Evolutionary conservation across 805 yeast genomes (phyloP), one percentile per base, ranked within the genome.

Genomic region (Yueomyces sinensis): DNA sequence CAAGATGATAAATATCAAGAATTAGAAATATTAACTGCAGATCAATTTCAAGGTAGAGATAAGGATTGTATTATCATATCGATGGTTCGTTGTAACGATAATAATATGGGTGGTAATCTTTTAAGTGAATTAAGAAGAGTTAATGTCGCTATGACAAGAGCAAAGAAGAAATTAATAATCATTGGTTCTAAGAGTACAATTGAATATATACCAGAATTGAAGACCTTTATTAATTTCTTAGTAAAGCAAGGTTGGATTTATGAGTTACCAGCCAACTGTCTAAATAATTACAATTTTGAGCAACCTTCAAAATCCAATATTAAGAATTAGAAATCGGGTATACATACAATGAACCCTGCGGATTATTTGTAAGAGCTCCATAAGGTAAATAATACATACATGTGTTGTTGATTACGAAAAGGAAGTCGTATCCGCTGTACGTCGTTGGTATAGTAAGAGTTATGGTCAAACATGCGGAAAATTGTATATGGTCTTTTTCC

Each of bases 11-110:
- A 41, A 13, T 45, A 57, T 17, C 52, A 60, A 7, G 69, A 63
- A 1, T 57, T 91, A 22, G 97, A 91, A 44, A 67, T 82, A 23
- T 62, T 89, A 37, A 91, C 99, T 0, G 97, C 96, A 0, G 99
- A 91, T 56, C 83, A 80, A 49, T 89, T 81, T 48, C 98, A 91
- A 58, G 99, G 98, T 0, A 68, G 96, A 37, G 99, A 91, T 56
- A 91, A 89, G 48, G 89, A 83, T 23, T 82, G 95, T 49, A 73
- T 91, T 13, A 74, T 91, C 5, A 82, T 91, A 3, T 89, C 97
- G 0, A 61, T 91, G 45, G 98, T 91, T 3, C 63, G 95, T 32
- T 78, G 94, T 4, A 86, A 87, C 52, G 64, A 63, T 1, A 69
- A 69, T 16, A 62, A 65, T 9, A 65, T 63, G 29, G 76, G 82